Evolutionary conservation across 371 early-diverging fungal genomes (phyloP), one percentile per base, ranked within the genome.

Genomic region (Furculomyces boomerangus): DNA sequence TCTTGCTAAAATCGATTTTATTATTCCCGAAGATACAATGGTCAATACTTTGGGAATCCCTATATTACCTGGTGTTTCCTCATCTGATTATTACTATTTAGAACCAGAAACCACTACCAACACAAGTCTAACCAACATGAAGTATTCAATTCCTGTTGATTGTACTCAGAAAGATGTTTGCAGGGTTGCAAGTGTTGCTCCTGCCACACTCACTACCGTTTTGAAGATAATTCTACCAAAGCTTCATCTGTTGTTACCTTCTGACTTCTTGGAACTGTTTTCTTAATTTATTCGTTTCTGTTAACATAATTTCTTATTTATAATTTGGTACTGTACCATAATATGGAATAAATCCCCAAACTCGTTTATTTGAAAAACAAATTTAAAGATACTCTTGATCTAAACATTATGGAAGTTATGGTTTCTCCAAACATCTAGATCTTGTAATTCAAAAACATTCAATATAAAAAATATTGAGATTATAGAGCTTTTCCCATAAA

Each of bases 401-500:
- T n/a, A n/a, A n/a, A n/a, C n/a, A n/a, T n/a, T n/a, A n/a, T n/a
- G n/a, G n/a, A n/a, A n/a, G n/a, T n/a, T n/a, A n/a, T n/a, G n/a
- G n/a, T n/a, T n/a, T n/a, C n/a, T n/a, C n/a, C n/a, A n/a, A n/a
- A n/a, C n/a, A n/a, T n/a, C n/a, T n/a, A n/a, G n/a, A n/a, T n/a
- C n/a, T n/a, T n/a, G n/a, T n/a, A n/a, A n/a, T n/a, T n/a, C n/a
- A n/a, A n/a, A n/a, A n/a, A n/a, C n/a, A n/a, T n/a, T n/a, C n/a
- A n/a, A n/a, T n/a, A n/a, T n/a, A n/a, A n/a, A n/a, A n/a, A n/a
- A n/a, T n/a, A n/a, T n/a, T n/a, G n/a, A n/a, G n/a, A n/a, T n/a
- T n/a, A n/a, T n/a, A n/a, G n/a, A n/a, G n/a, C n/a, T 73, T 85
- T 79, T 64, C 83, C 83, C 95, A 97, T 95, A 63, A 97, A 97